A percentile compares a stretch with the other conserved stretches of the same genome.
Evolutionary conservation across 2,329 filamentous ascomycete species (phyloP).

Genomic region (Arthrobotrys sinensis): DNA sequence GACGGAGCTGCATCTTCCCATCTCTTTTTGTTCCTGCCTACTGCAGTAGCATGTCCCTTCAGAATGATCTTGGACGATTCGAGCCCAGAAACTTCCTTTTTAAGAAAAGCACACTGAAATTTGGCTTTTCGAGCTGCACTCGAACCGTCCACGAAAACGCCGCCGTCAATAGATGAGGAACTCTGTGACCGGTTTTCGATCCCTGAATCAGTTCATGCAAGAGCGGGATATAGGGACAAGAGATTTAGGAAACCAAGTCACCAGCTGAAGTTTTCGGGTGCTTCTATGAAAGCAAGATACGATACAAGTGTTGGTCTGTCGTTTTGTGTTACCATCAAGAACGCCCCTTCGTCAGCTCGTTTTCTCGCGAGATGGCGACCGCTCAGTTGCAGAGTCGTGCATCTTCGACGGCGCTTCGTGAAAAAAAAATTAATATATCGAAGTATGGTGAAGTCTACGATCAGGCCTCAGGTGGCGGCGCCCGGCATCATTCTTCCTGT

Average conservation of each 20-base stretch:
- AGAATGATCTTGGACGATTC: background rate
- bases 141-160: conserved; percentile 15
- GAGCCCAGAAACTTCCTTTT: conserved; percentile 15
- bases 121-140: too few species aligned
- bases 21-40: conserved; percentile 34
- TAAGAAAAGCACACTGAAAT: background rate
- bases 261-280: conserved; percentile 5
- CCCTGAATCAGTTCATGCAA: conserved; percentile 26
- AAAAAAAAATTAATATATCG: conserved; percentile 10
- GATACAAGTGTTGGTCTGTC: conserved; percentile 10
- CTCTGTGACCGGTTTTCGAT: conserved; percentile 18
- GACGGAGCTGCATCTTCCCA: conserved; percentile 12
- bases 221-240: conserved; percentile 8
- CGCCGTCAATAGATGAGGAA: conserved; percentile 14
- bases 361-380: conserved; percentile 4
- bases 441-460: background rate
- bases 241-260: background rate
- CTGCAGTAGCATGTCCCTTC: background rate
- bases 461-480: background rate
- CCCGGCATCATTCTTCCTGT: background rate
- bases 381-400: background rate
- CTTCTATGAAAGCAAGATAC: background rate
- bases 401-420: background rate
- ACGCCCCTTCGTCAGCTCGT: conserved; percentile 13
- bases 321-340: conserved; percentile 13